Conservation (phyloP, 768 basidiomycete genomes). For the Suillus alpinus region DNA sequence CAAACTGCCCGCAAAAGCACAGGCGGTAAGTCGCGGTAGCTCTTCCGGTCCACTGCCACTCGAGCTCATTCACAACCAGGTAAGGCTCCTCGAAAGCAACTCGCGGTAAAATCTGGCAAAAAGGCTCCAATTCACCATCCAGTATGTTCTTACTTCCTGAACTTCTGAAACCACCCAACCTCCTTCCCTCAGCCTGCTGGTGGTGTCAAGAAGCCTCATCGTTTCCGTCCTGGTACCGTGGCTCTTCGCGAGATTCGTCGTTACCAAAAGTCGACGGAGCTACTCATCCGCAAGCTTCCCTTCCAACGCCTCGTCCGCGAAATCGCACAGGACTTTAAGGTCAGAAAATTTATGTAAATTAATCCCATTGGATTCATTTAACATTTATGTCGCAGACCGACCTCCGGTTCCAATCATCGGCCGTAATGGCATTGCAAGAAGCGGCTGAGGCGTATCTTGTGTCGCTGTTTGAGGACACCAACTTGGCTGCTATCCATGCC, state of each 20-base stretch:
- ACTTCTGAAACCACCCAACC: conserved; percentile 15
- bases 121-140: conserved; percentile 52
- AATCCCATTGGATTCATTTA: background rate
- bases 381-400: conserved; percentile 47
- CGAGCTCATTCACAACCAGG: conserved; percentile 25
- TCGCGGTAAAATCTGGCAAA: conserved; percentile 55
- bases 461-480: conserved; percentile 79
- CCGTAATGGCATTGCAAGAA: conserved; percentile 84
- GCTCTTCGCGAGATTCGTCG: conserved; percentile 87
- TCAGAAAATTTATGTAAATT: conserved; percentile 26
- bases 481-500: conserved; percentile 78
- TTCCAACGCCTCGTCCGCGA: conserved; percentile 90
- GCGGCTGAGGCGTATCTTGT: conserved; percentile 82
- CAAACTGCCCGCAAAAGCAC: conserved; percentile 78
- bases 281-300: conserved; percentile 83
- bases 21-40: conserved; percentile 45
- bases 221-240: conserved; percentile 81
- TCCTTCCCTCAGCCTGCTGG: conserved; percentile 54
- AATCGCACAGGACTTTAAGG: conserved; percentile 91
- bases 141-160: conserved; percentile 22
- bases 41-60: background rate
- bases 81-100: conserved; percentile 70
- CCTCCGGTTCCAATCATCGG: conserved; percentile 87
- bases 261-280: conserved; percentile 87
- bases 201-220: conserved; percentile 93